Percentiles rank a stretch among this genome's conserved stretches.
Conservation (phyloP, 2,329 filamentous ascomycete genomes). For the Ascochyta viciae-villosae region DNA sequence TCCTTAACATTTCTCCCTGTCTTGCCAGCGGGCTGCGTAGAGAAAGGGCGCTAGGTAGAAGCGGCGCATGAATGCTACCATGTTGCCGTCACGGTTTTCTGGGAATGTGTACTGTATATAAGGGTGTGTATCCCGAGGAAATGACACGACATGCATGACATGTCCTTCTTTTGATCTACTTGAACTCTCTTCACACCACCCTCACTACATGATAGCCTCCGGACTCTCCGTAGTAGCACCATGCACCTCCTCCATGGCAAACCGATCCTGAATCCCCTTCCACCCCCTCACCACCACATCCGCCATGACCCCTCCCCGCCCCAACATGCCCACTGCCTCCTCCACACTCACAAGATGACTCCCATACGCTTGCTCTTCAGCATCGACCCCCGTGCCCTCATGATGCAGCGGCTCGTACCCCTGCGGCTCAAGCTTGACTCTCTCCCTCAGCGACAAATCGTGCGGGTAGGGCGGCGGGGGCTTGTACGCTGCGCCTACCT, state of each 20-base stretch:
- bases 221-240: slow-evolving; percentile 30
- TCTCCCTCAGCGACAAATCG: slow-evolving; percentile 46
- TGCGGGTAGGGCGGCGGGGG: slow-evolving; percentile 49
- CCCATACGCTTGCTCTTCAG: slow-evolving; percentile 55
- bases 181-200: neutral
- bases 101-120: slow-evolving; percentile 19
- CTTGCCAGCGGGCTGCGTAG: slow-evolving; percentile 23
- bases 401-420: slow-evolving; percentile 56
- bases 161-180: too few species aligned
- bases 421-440: slow-evolving; percentile 49
- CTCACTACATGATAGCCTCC: slow-evolving; percentile 14
- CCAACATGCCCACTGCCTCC: slow-evolving; percentile 52
- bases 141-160: neutral
- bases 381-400: slow-evolving; percentile 57
- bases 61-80: slow-evolving; percentile 27
- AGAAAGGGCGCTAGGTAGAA: slow-evolving; percentile 22
- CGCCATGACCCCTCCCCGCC: slow-evolving; percentile 49
- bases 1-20: slow-evolving; percentile 24
- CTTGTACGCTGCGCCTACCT: slow-evolving; percentile 42
- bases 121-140: slow-evolving; percentile 2
- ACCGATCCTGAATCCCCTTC: slow-evolving; percentile 51
- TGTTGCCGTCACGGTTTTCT: slow-evolving; percentile 17
- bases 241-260: slow-evolving; percentile 31
- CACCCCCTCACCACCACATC: slow-evolving; percentile 57
- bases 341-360: slow-evolving; percentile 52